Conservation (phyloP, 2,329 filamentous ascomycete genomes). For the Ophiocordyceps australis region DNA sequence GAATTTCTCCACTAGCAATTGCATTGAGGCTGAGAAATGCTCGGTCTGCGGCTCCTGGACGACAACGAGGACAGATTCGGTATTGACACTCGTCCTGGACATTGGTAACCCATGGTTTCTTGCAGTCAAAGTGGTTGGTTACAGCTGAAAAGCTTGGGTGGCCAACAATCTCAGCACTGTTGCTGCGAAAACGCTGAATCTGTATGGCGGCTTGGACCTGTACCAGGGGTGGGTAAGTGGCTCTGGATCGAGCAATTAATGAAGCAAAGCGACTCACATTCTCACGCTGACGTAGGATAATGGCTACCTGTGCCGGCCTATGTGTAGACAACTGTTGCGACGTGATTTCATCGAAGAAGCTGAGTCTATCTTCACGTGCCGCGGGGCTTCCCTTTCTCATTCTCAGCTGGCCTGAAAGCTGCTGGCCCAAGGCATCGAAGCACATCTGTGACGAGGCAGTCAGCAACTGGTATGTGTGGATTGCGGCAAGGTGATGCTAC, state of each 20-base stretch:
- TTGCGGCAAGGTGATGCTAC: not conserved
- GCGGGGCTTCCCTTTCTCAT: conserved; percentile 20
- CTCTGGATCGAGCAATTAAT: not conserved
- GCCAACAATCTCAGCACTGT: conserved; percentile 6
- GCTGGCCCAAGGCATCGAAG: conserved; percentile 16
- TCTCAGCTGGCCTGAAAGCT: conserved; percentile 13
- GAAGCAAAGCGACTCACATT: conserved; percentile 16
- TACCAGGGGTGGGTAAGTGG: not conserved
- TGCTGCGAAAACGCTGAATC: conserved; percentile 8
- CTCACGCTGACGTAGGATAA: conserved; percentile 29
- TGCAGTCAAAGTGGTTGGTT: conserved; percentile 5
- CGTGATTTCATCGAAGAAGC: conserved; percentile 24
- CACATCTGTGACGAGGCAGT: too few relatives aligned
- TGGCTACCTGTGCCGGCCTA: conserved; percentile 24
- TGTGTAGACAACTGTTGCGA: conserved; percentile 24
- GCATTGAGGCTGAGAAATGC: conserved; percentile 30
- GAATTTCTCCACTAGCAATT: conserved; percentile 28
- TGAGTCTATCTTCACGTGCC: conserved; percentile 21
- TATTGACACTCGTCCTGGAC: conserved; percentile 26
- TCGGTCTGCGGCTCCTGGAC: conserved; percentile 22
- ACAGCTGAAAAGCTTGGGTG: conserved; percentile 4
- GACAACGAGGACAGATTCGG: conserved; percentile 30
- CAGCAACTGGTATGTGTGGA: conserved; percentile 2
- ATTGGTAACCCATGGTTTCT: conserved; percentile 18
- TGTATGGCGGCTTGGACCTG: conserved; percentile 16